These are phyloP conservation scores for Euptelea pleiosperma DNA, from an alignment of 164 flowering plant species.

Conservation along the genomic window DNA sequence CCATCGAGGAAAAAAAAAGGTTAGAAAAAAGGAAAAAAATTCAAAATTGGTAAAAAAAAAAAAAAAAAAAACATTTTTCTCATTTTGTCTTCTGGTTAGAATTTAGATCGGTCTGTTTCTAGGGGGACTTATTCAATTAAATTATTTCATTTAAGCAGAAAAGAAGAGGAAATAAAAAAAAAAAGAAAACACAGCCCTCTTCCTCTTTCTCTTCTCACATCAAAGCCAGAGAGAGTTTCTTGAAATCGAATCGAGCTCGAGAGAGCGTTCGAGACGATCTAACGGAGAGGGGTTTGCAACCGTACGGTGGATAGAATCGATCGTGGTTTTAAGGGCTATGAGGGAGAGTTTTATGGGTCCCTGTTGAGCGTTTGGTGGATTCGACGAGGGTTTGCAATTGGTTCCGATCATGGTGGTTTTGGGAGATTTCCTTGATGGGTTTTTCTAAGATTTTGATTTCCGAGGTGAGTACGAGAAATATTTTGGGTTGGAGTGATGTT, in stretches of 20 bases:
- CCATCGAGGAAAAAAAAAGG: too few species aligned
- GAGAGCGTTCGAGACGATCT: conserved; percentile 12
- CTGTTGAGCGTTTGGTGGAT: conserved; percentile 16
- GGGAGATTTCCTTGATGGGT: conserved; percentile 18
- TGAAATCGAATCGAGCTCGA: conserved; percentile 18
- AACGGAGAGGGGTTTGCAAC: neutral
- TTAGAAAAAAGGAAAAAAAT: too few species aligned
- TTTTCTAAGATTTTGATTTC: conserved; percentile 20
- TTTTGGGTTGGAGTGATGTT: conserved; percentile 15
- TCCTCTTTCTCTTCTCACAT: neutral
- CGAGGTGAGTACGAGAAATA: conserved; percentile 22
- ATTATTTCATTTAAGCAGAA: conserved; percentile 8
- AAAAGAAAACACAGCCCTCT: conserved; percentile 6
- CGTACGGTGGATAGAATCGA: neutral
- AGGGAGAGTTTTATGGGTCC: neutral
- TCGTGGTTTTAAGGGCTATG: conserved; percentile 3
- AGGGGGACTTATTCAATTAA: conserved; percentile 14
- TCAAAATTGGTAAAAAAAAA: too few species aligned
- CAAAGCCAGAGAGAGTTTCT: conserved; percentile 9
- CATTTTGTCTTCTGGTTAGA: conserved; percentile 17
- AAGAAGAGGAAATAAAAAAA: conserved; percentile 3
- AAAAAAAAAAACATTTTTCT: neutral
- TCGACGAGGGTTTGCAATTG: conserved; percentile 23
- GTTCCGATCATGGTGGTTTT: conserved; percentile 20
- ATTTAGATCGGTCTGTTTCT: conserved; percentile 23